phyloP scores from a whole-genome alignment of 2,329 filamentous ascomycete species.

The Ramichloridium luteum region DNA sequence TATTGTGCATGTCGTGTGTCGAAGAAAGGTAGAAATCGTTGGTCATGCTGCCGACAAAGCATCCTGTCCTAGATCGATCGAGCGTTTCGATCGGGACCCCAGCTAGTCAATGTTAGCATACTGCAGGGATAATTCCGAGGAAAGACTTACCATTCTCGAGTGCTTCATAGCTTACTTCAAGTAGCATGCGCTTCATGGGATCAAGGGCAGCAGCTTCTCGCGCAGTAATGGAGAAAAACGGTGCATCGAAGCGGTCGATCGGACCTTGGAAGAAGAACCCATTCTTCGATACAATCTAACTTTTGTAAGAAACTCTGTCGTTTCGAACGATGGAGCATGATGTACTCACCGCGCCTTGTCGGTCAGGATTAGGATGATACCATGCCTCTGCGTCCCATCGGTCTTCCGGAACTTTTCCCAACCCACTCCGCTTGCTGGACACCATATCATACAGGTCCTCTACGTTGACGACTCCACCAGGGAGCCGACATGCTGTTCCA shows the following conservation, averaged over 20 bases:
- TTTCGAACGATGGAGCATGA: no score
- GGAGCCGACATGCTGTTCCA: constrained; percentile 6
- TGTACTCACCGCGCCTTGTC: no score
- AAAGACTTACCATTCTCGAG: constrained; percentile 7
- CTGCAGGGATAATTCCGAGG: constrained; percentile 8
- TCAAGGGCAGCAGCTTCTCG: no score
- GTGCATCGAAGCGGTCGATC: constrained; percentile 11
- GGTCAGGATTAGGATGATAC: constrained; percentile 11
- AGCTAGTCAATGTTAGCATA: constrained; percentile 11
- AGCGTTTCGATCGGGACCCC: constrained; percentile 13
- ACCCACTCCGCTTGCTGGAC: background rate
- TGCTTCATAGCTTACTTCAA: constrained; percentile 6
- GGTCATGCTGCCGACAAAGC: no score
- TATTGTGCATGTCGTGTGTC: no score
- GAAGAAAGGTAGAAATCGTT: no score
- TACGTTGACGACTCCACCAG: constrained; percentile 5
- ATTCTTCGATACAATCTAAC: no score
- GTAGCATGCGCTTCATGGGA: constrained; percentile 5
- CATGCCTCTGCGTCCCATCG: constrained; percentile 14
- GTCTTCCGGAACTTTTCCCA: constrained; percentile 8
- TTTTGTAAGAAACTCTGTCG: no score
- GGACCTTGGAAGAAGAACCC: constrained; percentile 12
- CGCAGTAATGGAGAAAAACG: constrained; percentile 14
- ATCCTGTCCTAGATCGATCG: constrained; percentile 14
- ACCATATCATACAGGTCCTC: constrained; percentile 8